Percentiles rank a stretch among this genome's conserved stretches.
phyloP scores from a whole-genome alignment of 2,329 filamentous ascomycete species.

The Claviceps cyperi region DNA sequence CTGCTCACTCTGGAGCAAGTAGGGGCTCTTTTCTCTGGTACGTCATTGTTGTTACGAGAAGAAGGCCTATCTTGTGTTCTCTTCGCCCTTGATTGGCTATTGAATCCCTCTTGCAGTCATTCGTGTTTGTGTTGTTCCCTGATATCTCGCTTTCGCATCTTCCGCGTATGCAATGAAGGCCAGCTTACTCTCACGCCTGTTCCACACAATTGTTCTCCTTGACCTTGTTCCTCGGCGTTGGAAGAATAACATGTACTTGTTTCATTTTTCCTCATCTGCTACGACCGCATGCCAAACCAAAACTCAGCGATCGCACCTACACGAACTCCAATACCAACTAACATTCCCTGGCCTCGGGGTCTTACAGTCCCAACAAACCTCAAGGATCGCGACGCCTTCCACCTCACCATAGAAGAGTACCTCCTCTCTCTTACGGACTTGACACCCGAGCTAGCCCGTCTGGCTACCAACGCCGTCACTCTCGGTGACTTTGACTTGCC shows the following conservation, averaged over 20 bases:
- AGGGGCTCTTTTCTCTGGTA: constrained; percentile 61
- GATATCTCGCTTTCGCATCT: background rate
- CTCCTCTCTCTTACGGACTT: constrained; percentile 75
- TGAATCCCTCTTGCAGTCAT: background rate
- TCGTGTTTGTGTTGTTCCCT: background rate
- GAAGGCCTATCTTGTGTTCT: too few species aligned
- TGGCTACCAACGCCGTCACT: constrained; percentile 85
- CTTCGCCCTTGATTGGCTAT: background rate
- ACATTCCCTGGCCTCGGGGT: background rate
- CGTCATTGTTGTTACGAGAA: constrained; percentile 6
- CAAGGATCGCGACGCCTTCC: constrained; percentile 80
- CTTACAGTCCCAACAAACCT: constrained; percentile 70
- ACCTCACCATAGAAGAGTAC: constrained; percentile 95
- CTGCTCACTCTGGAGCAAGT: constrained; percentile 83
- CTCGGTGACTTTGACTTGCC: constrained; percentile 78
- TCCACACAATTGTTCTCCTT: too few species aligned
- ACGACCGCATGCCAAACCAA: too few species aligned
- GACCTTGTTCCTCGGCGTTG: too few species aligned
- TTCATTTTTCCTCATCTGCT: too few species aligned
- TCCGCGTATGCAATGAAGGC: too few species aligned
- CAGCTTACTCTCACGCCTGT: too few species aligned
- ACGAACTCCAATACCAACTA: background rate
- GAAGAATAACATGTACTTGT: too few species aligned
- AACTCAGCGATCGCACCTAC: too few species aligned
- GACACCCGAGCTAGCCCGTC: constrained; percentile 77